A percentile compares a stretch with the other conserved stretches of the same genome.
Conservation (phyloP, 2,329 filamentous ascomycete genomes). For the Geosmithia flava region DNA sequence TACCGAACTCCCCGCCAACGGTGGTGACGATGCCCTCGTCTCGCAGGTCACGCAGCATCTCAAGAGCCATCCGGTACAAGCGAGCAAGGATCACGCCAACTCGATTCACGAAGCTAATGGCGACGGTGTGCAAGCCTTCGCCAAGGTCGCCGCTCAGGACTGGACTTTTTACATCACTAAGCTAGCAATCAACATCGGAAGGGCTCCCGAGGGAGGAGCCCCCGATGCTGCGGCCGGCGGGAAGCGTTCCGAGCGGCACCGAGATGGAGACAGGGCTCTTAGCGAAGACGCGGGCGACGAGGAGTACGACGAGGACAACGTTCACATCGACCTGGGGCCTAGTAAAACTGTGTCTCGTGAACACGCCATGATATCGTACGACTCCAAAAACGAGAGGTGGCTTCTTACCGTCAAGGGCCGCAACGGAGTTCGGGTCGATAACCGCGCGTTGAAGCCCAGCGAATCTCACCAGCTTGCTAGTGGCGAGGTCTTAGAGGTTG, state of each 20-base stretch:
- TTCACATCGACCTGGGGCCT: conserved; percentile 84
- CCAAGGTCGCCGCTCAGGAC: conserved; percentile 68
- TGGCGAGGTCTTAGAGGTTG: conserved; percentile 84
- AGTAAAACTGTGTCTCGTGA: conserved; percentile 71
- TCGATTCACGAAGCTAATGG: conserved; percentile 48
- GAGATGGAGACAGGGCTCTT: neutral
- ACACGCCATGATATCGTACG: conserved; percentile 65
- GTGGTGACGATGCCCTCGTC: conserved; percentile 43
- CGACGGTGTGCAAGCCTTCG: conserved; percentile 60
- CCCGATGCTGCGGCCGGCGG: neutral
- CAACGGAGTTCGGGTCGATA: conserved; percentile 82
- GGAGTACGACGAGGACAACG: conserved; percentile 32
- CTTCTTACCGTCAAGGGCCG: conserved; percentile 78
- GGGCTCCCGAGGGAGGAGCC: conserved; percentile 42
- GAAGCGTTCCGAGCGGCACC: neutral
- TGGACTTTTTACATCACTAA: conserved; percentile 79
- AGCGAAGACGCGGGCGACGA: conserved; percentile 11
- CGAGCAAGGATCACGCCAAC: conserved; percentile 51
- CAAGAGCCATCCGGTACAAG: conserved; percentile 37
- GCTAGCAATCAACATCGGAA: conserved; percentile 64
- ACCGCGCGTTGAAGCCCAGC: conserved; percentile 54
- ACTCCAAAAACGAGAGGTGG: conserved; percentile 61
- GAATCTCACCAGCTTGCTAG: conserved; percentile 58
- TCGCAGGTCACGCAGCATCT: conserved; percentile 42
- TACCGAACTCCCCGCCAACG: conserved; percentile 4